Evolutionary conservation across 1,284 basidiomycete species (phyloP).

Genomic region (Salmacisia buchloeana): DNA sequence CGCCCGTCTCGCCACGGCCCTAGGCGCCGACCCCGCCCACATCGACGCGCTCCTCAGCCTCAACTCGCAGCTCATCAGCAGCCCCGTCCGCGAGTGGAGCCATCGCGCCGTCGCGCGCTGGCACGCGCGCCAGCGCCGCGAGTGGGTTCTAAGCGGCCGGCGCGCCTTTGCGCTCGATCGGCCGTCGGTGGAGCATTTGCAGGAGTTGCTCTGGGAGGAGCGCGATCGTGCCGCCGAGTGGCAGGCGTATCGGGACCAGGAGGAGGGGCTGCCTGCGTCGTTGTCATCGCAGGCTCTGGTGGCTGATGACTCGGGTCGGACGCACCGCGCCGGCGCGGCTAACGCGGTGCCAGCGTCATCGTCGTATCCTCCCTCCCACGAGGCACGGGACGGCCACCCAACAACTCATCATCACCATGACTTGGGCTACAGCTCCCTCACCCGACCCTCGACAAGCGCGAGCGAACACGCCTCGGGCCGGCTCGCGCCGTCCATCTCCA

Average conservation of each 20-base stretch:
- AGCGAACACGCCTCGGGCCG: not conserved
- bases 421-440: too few species aligned
- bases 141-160: not conserved
- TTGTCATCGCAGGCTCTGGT: too few species aligned
- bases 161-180: not conserved
- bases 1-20: not conserved
- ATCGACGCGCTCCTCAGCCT: not conserved
- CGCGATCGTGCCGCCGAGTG: not conserved
- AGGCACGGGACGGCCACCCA: too few species aligned
- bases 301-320: too few species aligned
- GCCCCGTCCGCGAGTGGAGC: not conserved
- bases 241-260: not conserved
- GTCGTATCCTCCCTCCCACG: too few species aligned
- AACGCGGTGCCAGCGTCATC: too few species aligned
- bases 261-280: not conserved
- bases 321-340: too few species aligned
- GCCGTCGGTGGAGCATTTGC: not conserved
- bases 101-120: slow-evolving; percentile 2
- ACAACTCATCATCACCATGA: too few species aligned
- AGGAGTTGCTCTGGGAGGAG: slow-evolving; percentile 7
- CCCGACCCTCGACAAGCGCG: slow-evolving; percentile 1
- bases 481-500: not conserved
- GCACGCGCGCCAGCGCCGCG: slow-evolving; percentile 4
- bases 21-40: not conserved
- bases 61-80: not conserved